A percentile compares a stretch with the other conserved stretches of the same genome.
Evolutionary conservation across 176 grass and related monocot genomes (phyloP).

Genomic region (Oryza meyeriana): DNA sequence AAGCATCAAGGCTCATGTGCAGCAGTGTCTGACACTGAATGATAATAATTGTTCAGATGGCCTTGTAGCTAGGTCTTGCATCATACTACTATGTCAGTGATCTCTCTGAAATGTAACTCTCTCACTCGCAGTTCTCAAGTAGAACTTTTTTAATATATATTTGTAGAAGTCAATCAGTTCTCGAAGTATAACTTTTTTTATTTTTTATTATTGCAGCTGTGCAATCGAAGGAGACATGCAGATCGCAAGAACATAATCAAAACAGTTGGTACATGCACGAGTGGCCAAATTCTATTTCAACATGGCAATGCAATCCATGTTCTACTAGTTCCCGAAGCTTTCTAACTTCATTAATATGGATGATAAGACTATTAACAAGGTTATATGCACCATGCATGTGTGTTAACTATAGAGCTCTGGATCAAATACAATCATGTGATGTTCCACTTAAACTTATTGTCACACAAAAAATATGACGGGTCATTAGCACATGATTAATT

Average conservation of each 20-base stretch:
- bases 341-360: neutral
- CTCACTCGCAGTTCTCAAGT: neutral
- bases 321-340: neutral
- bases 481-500: too few species aligned
- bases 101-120: neutral
- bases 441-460: too few species aligned
- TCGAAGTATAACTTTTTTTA: neutral
- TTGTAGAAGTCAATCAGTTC: neutral
- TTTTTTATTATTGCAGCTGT: neutral
- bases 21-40: too few species aligned
- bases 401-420: neutral
- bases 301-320: neutral
- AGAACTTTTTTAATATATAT: too few species aligned
- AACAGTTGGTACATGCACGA: neutral
- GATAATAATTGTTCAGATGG: neutral
- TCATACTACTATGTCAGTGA: neutral
- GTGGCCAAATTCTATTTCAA: neutral
- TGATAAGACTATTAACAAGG: neutral
- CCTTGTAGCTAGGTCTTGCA: neutral
- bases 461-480: too few species aligned
- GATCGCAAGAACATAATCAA: neutral
- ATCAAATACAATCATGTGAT: neutral
- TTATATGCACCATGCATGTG: too few species aligned
- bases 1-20: too few species aligned
- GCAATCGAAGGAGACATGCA: neutral